Conservation (phyloP, 352 stramenopile species). For the Phytopythium helicoides region DNA sequence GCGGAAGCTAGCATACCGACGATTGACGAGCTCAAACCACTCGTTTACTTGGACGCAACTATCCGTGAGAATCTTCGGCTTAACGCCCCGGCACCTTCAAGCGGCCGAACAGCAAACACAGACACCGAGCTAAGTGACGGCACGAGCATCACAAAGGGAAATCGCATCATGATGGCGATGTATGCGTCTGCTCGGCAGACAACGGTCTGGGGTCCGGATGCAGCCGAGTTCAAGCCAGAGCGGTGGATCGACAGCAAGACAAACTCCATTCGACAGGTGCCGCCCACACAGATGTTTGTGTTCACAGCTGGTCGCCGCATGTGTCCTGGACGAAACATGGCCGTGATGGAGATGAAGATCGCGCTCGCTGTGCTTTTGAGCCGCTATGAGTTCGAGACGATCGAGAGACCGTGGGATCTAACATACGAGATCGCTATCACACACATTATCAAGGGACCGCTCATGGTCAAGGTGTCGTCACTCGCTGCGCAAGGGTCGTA, state of each 20-base stretch:
- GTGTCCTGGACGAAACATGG: slow-evolving; percentile 47
- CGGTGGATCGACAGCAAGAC: slow-evolving; percentile 36
- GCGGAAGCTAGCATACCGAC: background rate
- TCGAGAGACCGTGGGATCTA: slow-evolving; percentile 11
- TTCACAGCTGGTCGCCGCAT: slow-evolving; percentile 47
- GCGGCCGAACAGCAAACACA: slow-evolving; percentile 21
- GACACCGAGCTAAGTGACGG: slow-evolving; percentile 48
- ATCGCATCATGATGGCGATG: slow-evolving; percentile 35
- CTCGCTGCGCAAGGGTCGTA: background rate
- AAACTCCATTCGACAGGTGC: slow-evolving; percentile 25
- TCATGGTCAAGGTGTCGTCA: slow-evolving; percentile 9
- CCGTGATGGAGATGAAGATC: slow-evolving; percentile 49
- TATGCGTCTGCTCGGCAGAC: slow-evolving; percentile 36
- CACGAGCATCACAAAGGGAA: slow-evolving; percentile 36
- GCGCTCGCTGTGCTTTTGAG: slow-evolving; percentile 22
- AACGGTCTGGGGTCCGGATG: slow-evolving; percentile 45
- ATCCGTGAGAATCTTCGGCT: slow-evolving; percentile 35
- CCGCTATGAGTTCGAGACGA: slow-evolving; percentile 18
- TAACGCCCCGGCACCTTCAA: slow-evolving; percentile 44
- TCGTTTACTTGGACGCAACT: slow-evolving; percentile 35
- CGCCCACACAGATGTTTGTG: slow-evolving; percentile 9
- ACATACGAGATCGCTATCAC: slow-evolving; percentile 18
- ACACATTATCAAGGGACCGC: slow-evolving; percentile 8
- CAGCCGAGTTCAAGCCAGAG: slow-evolving; percentile 55
- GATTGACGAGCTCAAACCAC: slow-evolving; percentile 19